A percentile compares a stretch with the other conserved stretches of the same genome.
These are phyloP conservation scores for Knoxdaviesia capensis DNA, from an alignment of 2,329 filamentous ascomycete genomes.

Conservation along the genomic window DNA sequence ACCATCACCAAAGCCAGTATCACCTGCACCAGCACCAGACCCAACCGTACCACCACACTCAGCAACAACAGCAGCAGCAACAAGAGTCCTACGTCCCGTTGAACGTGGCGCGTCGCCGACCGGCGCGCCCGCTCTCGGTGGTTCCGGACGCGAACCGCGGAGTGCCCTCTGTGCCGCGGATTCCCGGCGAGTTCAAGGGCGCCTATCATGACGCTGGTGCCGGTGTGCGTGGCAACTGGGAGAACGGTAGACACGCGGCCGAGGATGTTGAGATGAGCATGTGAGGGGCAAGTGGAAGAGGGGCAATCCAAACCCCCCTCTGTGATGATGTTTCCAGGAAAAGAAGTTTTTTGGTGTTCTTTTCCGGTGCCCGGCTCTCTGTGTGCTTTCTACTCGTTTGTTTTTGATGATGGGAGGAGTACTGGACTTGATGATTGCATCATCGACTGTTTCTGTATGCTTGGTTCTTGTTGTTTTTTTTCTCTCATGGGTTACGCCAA, in stretches of 20 bases:
- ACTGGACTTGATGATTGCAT: too few species aligned
- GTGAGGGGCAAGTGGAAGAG: neutral
- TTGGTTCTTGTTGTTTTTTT: too few species aligned
- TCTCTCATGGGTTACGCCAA: too few species aligned
- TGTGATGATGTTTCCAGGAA: too few species aligned
- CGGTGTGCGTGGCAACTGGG: too few species aligned
- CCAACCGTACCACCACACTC: constrained; percentile 6
- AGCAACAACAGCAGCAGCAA: constrained; percentile 5
- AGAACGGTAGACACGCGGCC: too few species aligned
- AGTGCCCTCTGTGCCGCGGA: constrained; percentile 22
- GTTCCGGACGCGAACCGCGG: constrained; percentile 25
- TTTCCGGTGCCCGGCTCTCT: too few species aligned
- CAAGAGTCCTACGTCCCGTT: constrained; percentile 9
- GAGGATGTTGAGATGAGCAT: too few species aligned
- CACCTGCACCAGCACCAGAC: constrained; percentile 3
- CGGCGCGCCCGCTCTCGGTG: constrained; percentile 15
- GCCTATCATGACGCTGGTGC: neutral
- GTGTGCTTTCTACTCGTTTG: too few species aligned
- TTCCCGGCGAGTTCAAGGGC: constrained; percentile 18
- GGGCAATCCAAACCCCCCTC: neutral
- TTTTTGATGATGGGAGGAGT: too few species aligned
- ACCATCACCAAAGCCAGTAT: constrained; percentile 1
- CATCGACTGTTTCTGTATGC: too few species aligned
- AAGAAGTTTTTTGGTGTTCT: too few species aligned
- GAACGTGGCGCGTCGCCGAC: constrained; percentile 6